phyloP scores from a whole-genome alignment of 2,329 filamentous ascomycete genomes.

The Dendryphion nanum region DNA sequence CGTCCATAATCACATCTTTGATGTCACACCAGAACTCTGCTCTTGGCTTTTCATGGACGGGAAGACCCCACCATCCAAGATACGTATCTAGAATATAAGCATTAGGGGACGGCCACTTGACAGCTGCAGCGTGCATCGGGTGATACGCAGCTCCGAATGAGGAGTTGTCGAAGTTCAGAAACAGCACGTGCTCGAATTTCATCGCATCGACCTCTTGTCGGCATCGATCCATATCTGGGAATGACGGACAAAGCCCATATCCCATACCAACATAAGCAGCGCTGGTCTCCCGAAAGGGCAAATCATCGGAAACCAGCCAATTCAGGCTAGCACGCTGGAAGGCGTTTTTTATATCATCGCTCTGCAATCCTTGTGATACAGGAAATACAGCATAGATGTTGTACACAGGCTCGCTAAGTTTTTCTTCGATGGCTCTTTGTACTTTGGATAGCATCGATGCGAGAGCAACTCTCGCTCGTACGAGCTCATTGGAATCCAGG shows the following conservation, averaged over 20 bases:
- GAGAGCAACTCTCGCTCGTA: constrained; percentile 5
- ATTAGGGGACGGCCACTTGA: constrained; percentile 6
- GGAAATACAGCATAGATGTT: constrained; percentile 19
- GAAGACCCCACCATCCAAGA: constrained; percentile 27
- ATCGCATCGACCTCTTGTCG: constrained; percentile 6
- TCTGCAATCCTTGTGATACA: constrained; percentile 6
- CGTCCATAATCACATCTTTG: constrained; percentile 17
- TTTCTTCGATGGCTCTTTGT: constrained; percentile 13
- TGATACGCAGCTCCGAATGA: constrained; percentile 23
- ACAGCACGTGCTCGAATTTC: constrained; percentile 17
- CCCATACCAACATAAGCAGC: constrained; percentile 19
- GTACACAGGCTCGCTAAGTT: constrained; percentile 10
- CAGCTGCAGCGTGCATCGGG: constrained; percentile 7
- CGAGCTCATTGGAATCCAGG: not conserved
- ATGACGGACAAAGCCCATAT: constrained; percentile 13
- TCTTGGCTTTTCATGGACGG: constrained; percentile 18
- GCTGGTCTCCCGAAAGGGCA: constrained; percentile 15
- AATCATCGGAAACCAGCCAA: not conserved
- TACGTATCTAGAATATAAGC: constrained; percentile 8
- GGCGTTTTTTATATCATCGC: constrained; percentile 16
- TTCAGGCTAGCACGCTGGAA: constrained; percentile 15
- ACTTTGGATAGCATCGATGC: constrained; percentile 15
- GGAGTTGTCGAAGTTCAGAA: constrained; percentile 24
- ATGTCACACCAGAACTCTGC: constrained; percentile 23
- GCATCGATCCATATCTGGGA: constrained; percentile 6